Base-by-base conservation (phyloP, 495 filamentous ascomycete species). In the Podospora anserina region DNA sequence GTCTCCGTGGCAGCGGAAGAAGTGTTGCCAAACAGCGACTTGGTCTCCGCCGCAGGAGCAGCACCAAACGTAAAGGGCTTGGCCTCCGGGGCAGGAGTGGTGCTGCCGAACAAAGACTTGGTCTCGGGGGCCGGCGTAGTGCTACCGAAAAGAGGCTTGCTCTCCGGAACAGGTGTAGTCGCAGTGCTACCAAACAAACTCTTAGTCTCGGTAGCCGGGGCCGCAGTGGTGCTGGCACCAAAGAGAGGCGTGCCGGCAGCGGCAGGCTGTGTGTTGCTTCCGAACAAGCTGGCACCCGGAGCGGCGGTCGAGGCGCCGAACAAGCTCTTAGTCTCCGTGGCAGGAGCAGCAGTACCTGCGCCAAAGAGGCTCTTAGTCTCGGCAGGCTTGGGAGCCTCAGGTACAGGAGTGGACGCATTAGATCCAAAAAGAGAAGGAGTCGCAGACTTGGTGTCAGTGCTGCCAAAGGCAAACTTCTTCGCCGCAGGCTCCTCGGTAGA, bases 291-390 rank as follows among this genome's bases (percentile, higher is more conserved):
- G 23, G 19, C 23, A 49, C 39, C 39, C 30, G 72, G 34, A 19
- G 66, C 27, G 7, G 71, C 26, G 11, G 72, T 59, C 13, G 66
- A 26, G 16, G 59, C 44, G 44, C 75, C 75, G 56, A 77, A 77
- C 15, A 77, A 63, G 3, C 69, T 63, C 65, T 71, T 72, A 18
- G 58, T 54, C 15, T 68, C 70, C 20, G 62, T 49, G 49, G 68
- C 19, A 56, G 27, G 63, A 27, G 56, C 39, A n/a, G 34, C 61
- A 18, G 55, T 69, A 26, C 64, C 28, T 7, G 64, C 30, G n/a
- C 70, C 69, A 62, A 77, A 76, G 30, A 77, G 63, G 55, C 44
- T 74, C 70, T 74, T 75, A 27, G 62, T 66, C 53, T 71, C 70
- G 16, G 74, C 66, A 30, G 69, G 59, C 65, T 75, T 73, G 4